phyloP scores from a whole-genome alignment of 331 rosid species.

The Saraca asoca region DNA sequence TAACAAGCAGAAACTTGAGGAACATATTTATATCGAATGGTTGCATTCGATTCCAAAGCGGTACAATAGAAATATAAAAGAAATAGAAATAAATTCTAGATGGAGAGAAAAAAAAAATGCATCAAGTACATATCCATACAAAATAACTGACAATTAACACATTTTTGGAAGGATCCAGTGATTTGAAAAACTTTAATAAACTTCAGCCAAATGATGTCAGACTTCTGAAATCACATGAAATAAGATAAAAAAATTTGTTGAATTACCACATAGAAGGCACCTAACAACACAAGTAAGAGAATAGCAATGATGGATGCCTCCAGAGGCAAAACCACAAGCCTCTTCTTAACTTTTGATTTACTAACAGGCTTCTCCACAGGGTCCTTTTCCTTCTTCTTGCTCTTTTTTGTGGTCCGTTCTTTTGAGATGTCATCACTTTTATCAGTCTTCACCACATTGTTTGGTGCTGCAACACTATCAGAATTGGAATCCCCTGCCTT shows the following conservation, averaged over 20 bases:
- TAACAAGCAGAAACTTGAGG: conserved; percentile 15
- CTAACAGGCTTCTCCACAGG: conserved; percentile 68
- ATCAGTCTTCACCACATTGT: conserved; percentile 61
- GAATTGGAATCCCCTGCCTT: conserved; percentile 72
- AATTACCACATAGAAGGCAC: conserved; percentile 98
- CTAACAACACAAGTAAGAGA: conserved; percentile 77
- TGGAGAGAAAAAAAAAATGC: neutral
- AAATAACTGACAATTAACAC: neutral
- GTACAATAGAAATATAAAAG: conserved; percentile 6
- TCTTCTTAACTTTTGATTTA: conserved; percentile 67
- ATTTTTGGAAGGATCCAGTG: conserved; percentile 20
- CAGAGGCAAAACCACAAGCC: conserved; percentile 90
- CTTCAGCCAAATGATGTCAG: conserved; percentile 18
- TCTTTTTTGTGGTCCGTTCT: conserved; percentile 79
- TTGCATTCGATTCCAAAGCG: conserved; percentile 3
- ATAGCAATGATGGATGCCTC: conserved; percentile 80
- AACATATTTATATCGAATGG: conserved; percentile 7
- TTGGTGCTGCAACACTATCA: conserved; percentile 45
- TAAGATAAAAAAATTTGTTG: conserved; percentile 17
- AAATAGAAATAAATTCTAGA: conserved; percentile 26
- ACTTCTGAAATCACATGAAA: conserved; percentile 30
- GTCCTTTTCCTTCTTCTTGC: conserved; percentile 84
- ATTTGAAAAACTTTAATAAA: conserved; percentile 20
- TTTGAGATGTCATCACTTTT: conserved; percentile 66
- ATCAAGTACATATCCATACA: conserved; percentile 5